Evolutionary conservation across 768 basidiomycete genomes (phyloP).

Genomic region (Suillus spraguei): DNA sequence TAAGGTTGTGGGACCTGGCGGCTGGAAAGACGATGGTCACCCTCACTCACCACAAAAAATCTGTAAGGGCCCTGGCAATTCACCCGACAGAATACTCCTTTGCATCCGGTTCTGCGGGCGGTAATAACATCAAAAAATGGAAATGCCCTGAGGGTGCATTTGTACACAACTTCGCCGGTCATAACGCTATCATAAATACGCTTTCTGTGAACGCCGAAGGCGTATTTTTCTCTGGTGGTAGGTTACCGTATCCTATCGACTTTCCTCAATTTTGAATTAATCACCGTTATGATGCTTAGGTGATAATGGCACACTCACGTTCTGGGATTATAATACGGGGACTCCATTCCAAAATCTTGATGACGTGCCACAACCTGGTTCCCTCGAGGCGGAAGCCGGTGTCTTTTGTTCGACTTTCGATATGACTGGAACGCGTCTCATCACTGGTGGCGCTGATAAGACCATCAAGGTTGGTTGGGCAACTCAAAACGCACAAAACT

Average conservation of each 20-base stretch:
- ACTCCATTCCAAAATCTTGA: slow-evolving; percentile 94
- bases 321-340: slow-evolving; percentile 96
- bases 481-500: not conserved
- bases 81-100: slow-evolving; percentile 98
- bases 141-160: slow-evolving; percentile 96
- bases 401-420: slow-evolving; percentile 98
- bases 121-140: slow-evolving; percentile 99
- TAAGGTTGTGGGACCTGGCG: slow-evolving; percentile 93
- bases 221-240: slow-evolving; percentile 96
- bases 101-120: slow-evolving; percentile 94
- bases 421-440: slow-evolving; percentile 89
- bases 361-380: slow-evolving; percentile 96
- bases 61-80: slow-evolving; percentile 89
- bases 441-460: slow-evolving; percentile 98
- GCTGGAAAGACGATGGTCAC: slow-evolving; percentile 97
- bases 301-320: slow-evolving; percentile 88
- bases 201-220: slow-evolving; percentile 93
- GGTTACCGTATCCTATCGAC: slow-evolving; percentile 25
- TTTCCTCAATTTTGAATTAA: slow-evolving; percentile 6
- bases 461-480: slow-evolving; percentile 82
- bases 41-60: slow-evolving; percentile 99
- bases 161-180: slow-evolving; percentile 95
- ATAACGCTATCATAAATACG: slow-evolving; percentile 98
- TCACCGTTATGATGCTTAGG: slow-evolving; percentile 42
- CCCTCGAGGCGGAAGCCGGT: slow-evolving; percentile 95